Base-by-base conservation (phyloP, 192 early-diverging fungal genomes). In the Coemansia sp. region DNA sequence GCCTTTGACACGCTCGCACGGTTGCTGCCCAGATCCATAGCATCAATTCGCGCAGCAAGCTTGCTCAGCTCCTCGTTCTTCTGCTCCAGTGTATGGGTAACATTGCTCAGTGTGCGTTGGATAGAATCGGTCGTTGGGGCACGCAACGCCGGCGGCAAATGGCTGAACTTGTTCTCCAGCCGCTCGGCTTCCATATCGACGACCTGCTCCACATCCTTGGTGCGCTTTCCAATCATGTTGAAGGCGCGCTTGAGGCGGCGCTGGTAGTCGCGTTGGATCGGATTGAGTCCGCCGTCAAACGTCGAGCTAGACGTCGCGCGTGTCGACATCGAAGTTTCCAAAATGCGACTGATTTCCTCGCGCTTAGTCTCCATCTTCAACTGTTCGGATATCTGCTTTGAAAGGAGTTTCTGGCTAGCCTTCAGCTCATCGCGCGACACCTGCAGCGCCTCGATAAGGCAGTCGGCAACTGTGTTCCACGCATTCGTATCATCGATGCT, bases 31-130 rank as follows among this genome's bases (percentile, higher is more conserved):
- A 73, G n/a, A 0, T 60, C 62, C 55, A 82, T 63, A 18, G 35
- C 48, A 10, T 76, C 68, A 33, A 82, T 38, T 2, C 65, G 35
- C n/a, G 30, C 48, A 15, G 79, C 63, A 4, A 87, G 53, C 41
- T 70, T 63, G 26, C 84, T 79, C 6, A 87, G 77, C 58, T 80
- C 85, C 45, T 45, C 53, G 66, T 83, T 85, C 35, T 80, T 74
- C 55, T 80, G 68, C n/a, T 60, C 53, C 51, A 85, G 63, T 2
- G 77, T 69, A 36, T 66, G 36, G 51, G 65, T 64, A 49, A 81
- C 73, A 45, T 84, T 77, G 63, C 68, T 59, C 41, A 87, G 72
- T 30, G 72, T 70, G 43, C 84, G 84, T 52, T 82, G 82, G 38
- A 85, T 73, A 20, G 73, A 78, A 33, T 85, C 84, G 8, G 76